Evolutionary conservation across 2,329 filamentous ascomycete genomes (phyloP), one percentile per base, ranked within the genome.

Genomic region (Hymenoscyphus fraxineus): DNA sequence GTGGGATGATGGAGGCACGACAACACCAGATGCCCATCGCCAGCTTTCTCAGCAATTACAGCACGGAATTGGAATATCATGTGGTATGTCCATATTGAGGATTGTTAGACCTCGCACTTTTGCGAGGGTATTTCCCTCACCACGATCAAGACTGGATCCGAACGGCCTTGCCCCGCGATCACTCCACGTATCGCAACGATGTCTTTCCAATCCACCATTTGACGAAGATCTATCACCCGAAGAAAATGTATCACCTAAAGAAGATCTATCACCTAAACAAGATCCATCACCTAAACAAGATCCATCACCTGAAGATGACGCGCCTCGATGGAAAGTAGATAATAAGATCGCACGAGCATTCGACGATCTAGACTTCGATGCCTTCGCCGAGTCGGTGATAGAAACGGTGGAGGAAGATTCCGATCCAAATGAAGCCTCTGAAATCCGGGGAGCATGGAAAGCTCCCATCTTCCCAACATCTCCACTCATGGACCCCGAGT

Each of bases 401-500:
- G 55, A 19, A 3, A 27, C 16, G 9, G 31, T n/a, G 15, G 35
- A 57, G 38, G 31, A 57, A 31, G 55, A 57, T 22, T 27, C 22
- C 9, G 47, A 54, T 27, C 5, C 9, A 3, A 12, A 19, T 10
- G n/a, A 54, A 22, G 47, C 47, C 19, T 54, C 22, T 7, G 19
- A 12, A 22, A 22, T 55, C 9, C 12, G 54, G 40, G 22, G 31
- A n/a, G 38, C 15, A 55, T 55, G 41, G 58, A 41, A 39, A 54
- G 32, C n/a, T 44, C 31, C 55, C 13, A 61, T 7, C 3, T 47
- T 51, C 0, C 82, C 81, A 6, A 64, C 83, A 0, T 81, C 82
- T 10, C 81, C 81, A 0, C 64, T 82, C 6, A 78, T 84, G 74
- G 79, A 83, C 64, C 77, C 80, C 0, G 62, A 75, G 59, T 75